A percentile compares a stretch with the other conserved stretches of the same genome.
Evolutionary conservation across 495 filamentous ascomycete species (phyloP).

Genomic region (Hypoxylon trugodes): DNA sequence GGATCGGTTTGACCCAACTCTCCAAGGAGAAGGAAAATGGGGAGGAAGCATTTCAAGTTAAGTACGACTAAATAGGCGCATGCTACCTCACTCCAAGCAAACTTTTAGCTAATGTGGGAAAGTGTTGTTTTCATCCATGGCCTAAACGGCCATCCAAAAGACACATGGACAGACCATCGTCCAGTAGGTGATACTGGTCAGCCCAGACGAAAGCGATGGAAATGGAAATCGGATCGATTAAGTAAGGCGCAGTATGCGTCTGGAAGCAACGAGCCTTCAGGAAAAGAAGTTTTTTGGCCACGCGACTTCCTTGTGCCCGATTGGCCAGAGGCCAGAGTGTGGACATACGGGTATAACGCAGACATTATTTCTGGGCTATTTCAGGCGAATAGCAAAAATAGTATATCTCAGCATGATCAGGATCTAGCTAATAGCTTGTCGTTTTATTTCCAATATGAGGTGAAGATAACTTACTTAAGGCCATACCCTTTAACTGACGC

Average conservation of each 20-base stretch:
- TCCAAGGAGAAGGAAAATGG: background rate
- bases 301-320: slow-evolving; percentile 46
- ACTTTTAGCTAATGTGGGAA: background rate
- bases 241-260: background rate
- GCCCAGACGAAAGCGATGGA: too few relatives aligned
- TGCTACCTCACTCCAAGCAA: background rate
- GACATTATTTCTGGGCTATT: slow-evolving; percentile 48
- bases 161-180: background rate
- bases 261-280: background rate
- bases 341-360: slow-evolving; percentile 56
- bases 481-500: background rate
- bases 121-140: background rate
- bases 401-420: slow-evolving; percentile 46
- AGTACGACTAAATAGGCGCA: background rate
- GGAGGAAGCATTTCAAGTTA: background rate
- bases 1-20: background rate
- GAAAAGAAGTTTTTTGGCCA: slow-evolving; percentile 46
- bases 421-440: slow-evolving; percentile 2
- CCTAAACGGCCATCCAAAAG: background rate
- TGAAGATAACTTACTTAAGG: background rate
- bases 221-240: background rate
- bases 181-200: background rate
- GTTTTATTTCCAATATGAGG: background rate
- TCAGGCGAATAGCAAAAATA: slow-evolving; percentile 49
- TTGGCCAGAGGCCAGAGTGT: slow-evolving; percentile 49